Evolutionary conservation across 2,329 filamentous ascomycete species (phyloP).

Genomic region (Aspergillus pseudoviridinutans): DNA sequence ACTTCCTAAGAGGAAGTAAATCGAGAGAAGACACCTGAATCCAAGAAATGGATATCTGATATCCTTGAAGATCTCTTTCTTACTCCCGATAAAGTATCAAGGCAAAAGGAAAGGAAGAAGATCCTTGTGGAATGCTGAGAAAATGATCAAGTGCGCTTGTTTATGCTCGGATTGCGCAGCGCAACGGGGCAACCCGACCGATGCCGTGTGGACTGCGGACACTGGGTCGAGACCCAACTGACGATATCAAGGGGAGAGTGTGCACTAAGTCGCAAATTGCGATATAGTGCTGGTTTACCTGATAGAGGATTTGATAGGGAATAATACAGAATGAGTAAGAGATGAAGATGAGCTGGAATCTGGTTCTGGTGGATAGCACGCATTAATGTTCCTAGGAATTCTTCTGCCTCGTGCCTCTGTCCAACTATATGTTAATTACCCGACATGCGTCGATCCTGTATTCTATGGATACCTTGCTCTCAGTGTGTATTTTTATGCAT

Average conservation of each 20-base stretch:
- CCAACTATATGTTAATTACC: neutral
- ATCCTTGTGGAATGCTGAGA: neutral
- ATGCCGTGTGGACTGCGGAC: constrained; percentile 19
- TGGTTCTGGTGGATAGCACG: neutral
- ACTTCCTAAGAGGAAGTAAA: constrained; percentile 6
- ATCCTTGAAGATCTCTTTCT: neutral
- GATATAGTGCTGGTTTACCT: neutral
- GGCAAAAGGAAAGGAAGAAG: neutral
- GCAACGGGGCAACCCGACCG: constrained; percentile 23
- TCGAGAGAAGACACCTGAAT: neutral
- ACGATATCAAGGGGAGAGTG: neutral
- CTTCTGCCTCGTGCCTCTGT: neutral
- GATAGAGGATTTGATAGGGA: neutral
- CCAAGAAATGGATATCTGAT: neutral
- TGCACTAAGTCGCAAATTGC: neutral
- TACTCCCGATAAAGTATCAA: neutral
- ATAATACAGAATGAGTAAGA: neutral
- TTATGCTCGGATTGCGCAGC: constrained; percentile 18
- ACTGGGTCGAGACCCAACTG: neutral
- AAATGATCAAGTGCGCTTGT: constrained; percentile 17
- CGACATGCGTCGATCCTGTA: neutral
- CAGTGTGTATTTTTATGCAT: neutral
- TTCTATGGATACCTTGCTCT: neutral
- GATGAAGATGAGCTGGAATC: neutral
- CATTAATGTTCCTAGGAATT: neutral